Percentiles rank a stretch among this genome's conserved stretches.
Conservation (phyloP, 805 yeast species). For the Yarrowia osloensis region DNA sequence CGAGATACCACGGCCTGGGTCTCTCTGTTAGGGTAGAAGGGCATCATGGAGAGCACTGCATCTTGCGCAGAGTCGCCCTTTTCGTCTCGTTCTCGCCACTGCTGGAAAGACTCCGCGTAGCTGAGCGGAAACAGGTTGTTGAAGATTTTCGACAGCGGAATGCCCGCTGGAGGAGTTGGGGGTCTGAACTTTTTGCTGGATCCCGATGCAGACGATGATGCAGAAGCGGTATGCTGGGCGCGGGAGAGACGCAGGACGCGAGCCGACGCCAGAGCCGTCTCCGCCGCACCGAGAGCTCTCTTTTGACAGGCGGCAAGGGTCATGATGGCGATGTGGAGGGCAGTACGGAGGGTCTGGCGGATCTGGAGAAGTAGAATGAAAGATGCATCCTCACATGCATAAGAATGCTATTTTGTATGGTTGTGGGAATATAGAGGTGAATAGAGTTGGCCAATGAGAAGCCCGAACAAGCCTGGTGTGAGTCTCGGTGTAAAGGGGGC, state of each 20-base stretch:
- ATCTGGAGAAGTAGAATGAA: not conserved
- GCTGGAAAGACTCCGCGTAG: conserved; percentile 45
- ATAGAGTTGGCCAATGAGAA: not conserved
- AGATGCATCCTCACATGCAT: not conserved
- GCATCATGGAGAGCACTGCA: conserved; percentile 56
- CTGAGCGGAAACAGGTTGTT: conserved; percentile 43
- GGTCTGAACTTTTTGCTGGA: conserved; percentile 28
- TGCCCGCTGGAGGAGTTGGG: conserved; percentile 45
- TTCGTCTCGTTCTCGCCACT: conserved; percentile 48
- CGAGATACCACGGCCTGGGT: not conserved
- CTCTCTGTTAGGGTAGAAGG: conserved; percentile 46
- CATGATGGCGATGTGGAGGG: not conserved
- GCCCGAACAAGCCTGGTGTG: not conserved
- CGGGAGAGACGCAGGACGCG: not conserved
- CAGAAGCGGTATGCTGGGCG: conserved; percentile 18
- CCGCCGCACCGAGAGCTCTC: conserved; percentile 11
- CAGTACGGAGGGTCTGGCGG: not conserved
- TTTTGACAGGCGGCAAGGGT: conserved; percentile 3
- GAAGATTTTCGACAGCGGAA: conserved; percentile 39
- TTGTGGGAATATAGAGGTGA: not conserved
- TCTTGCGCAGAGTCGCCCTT: conserved; percentile 47
- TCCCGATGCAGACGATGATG: not conserved
- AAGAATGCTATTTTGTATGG: not conserved
- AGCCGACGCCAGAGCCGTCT: not conserved
- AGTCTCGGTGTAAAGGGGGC: not conserved